phyloP scores from a whole-genome alignment of 257 asterid species.

The Apocynum venetum region DNA sequence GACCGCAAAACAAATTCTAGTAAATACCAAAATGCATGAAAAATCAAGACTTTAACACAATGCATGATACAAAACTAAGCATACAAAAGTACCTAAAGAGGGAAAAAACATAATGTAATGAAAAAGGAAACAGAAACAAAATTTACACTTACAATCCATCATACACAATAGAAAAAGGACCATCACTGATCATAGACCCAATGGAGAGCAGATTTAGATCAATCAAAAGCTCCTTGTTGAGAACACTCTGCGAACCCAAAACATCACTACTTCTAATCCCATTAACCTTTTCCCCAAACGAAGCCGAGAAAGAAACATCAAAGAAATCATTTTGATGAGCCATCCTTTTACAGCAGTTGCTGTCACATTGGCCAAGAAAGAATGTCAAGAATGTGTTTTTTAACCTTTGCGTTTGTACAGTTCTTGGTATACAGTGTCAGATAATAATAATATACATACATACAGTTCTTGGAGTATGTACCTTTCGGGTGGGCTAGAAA shows the following conservation, averaged over 20 bases:
- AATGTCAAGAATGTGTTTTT: not conserved
- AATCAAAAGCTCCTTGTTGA: conserved; percentile 31
- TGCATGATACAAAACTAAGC: conserved; percentile 10
- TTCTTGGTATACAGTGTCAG: not conserved
- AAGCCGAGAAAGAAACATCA: conserved; percentile 20
- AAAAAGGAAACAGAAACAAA: not conserved
- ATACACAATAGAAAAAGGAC: conserved; percentile 44
- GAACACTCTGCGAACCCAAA: conserved; percentile 18
- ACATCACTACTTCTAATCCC: conserved; percentile 17
- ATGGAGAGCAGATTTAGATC: conserved; percentile 34
- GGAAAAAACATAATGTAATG: not conserved
- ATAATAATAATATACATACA: too few species aligned
- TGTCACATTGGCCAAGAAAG: conserved; percentile 25
- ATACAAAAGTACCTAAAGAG: not conserved
- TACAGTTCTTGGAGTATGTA: too few species aligned
- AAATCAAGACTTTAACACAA: conserved; percentile 1
- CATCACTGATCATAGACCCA: conserved; percentile 50
- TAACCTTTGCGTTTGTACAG: not conserved
- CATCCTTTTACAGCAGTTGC: conserved; percentile 18
- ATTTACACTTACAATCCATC: conserved; percentile 47
- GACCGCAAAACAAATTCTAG: not conserved
- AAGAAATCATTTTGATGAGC: conserved; percentile 26
- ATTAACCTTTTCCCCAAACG: conserved; percentile 1
- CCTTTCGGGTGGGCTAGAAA: not conserved
- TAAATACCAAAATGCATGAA: conserved; percentile 10